Evolutionary conservation across 179 eudicot species (phyloP).

Genomic region (Sideroxylon spinosum): DNA sequence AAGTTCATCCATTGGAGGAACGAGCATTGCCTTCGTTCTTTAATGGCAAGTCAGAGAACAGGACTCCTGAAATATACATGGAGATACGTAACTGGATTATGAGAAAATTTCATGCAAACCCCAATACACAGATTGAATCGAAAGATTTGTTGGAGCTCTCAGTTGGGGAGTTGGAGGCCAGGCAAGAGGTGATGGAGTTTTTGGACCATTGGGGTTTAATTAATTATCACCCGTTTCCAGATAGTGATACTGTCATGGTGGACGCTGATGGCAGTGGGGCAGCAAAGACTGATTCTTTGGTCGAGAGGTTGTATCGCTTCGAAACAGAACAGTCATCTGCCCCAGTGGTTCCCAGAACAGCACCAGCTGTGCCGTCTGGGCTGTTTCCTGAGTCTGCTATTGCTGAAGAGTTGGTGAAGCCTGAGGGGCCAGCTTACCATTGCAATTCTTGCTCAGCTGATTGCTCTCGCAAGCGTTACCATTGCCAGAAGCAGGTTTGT

Average conservation of each 20-base stretch:
- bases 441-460: constrained; percentile 98
- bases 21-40: constrained; percentile 71
- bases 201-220: constrained; percentile 96
- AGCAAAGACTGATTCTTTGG: constrained; percentile 43
- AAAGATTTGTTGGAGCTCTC: constrained; percentile 71
- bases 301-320: constrained; percentile 66
- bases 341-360: constrained; percentile 39
- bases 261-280: constrained; percentile 36
- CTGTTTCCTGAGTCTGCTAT: constrained; percentile 69
- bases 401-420: constrained; percentile 70
- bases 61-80: constrained; percentile 66
- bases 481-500: constrained; percentile 93
- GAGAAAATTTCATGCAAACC: constrained; percentile 73
- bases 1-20: constrained; percentile 75
- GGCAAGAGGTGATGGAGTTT: constrained; percentile 92
- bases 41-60: constrained; percentile 63
- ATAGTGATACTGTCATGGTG: constrained; percentile 32
- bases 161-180: constrained; percentile 63
- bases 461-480: constrained; percentile 95
- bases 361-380: constrained; percentile 50
- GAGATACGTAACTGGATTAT: constrained; percentile 88
- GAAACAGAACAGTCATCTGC: constrained; percentile 49
- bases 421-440: constrained; percentile 90
- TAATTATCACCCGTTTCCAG: constrained; percentile 81
- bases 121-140: constrained; percentile 50